Evolutionary conservation across 2,329 filamentous ascomycete genomes (phyloP).

Genomic region (Paracamarosporium sp.): DNA sequence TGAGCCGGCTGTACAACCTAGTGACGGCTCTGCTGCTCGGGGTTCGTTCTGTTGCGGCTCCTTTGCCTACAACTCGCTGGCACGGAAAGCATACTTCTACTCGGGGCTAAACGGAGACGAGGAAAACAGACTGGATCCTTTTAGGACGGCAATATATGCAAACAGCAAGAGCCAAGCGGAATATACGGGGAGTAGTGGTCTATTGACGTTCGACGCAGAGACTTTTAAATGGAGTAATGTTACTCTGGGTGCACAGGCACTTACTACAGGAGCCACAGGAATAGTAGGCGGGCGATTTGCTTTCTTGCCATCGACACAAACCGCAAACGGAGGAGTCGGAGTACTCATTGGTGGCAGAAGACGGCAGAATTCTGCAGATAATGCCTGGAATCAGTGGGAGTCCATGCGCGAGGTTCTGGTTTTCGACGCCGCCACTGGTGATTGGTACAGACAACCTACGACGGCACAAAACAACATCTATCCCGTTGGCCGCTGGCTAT

Average conservation of each 20-base stretch:
- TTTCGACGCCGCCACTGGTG: slow-evolving; percentile 9
- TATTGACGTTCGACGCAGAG: slow-evolving; percentile 13
- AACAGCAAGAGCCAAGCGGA: not conserved
- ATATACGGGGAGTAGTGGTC: slow-evolving; percentile 7
- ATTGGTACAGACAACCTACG: slow-evolving; percentile 17
- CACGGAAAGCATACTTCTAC: slow-evolving; percentile 11
- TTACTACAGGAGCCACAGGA: not conserved
- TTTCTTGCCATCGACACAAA: slow-evolving; percentile 12
- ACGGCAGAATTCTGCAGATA: not conserved
- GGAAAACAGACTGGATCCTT: slow-evolving; percentile 1
- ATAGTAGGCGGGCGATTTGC: slow-evolving; percentile 9
- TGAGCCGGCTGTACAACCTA: slow-evolving; percentile 11
- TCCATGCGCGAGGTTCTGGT: slow-evolving; percentile 16
- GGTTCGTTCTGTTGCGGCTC: slow-evolving; percentile 13
- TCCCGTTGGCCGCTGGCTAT: slow-evolving; percentile 4
- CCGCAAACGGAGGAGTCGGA: slow-evolving; percentile 4
- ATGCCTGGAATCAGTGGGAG: slow-evolving; percentile 5
- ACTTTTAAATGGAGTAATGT: slow-evolving; percentile 12
- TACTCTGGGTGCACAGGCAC: not conserved
- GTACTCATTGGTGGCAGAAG: slow-evolving; percentile 6
- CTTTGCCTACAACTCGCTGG: slow-evolving; percentile 11
- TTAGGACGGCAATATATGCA: not conserved
- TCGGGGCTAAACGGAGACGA: slow-evolving; percentile 8
- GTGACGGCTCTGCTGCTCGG: not conserved
- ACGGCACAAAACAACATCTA: slow-evolving; percentile 5